A percentile compares a stretch with the other conserved stretches of the same genome.
These are phyloP conservation scores for Canna indica DNA, from an alignment of 176 grass and related monocot genomes.

Conservation along the genomic window DNA sequence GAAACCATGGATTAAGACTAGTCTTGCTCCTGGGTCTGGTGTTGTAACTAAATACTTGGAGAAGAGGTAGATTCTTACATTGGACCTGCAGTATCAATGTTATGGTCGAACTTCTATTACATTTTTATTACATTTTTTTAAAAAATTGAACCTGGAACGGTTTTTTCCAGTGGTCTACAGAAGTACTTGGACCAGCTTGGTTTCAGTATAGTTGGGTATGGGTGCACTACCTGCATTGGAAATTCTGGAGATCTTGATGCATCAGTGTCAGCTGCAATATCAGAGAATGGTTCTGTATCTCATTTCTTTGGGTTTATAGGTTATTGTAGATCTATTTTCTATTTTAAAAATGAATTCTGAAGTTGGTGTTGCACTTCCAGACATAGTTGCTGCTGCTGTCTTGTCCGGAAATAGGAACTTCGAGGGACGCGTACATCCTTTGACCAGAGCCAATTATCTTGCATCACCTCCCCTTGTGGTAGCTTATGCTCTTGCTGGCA, in stretches of 20 bases:
- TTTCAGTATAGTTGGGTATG: slow-evolving; percentile 93
- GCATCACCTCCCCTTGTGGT: slow-evolving; percentile 94
- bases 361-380: slow-evolving; percentile 27
- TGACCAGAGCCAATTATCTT: slow-evolving; percentile 96
- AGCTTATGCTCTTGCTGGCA: slow-evolving; percentile 96
- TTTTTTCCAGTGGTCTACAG: slow-evolving; percentile 64
- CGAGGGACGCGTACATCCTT: slow-evolving; percentile 88
- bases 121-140: slow-evolving; percentile 16
- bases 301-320: slow-evolving; percentile 3
- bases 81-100: too few species aligned
- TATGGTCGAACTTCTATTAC: too few species aligned
- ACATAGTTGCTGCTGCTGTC: slow-evolving; percentile 90
- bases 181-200: slow-evolving; percentile 92
- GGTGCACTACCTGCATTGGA: slow-evolving; percentile 98
- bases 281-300: slow-evolving; percentile 85
- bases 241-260: slow-evolving; percentile 97
- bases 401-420: slow-evolving; percentile 97
- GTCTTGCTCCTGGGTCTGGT: slow-evolving; percentile 94
- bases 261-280: slow-evolving; percentile 60
- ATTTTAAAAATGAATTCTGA: slow-evolving; percentile 18
- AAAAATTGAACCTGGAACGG: slow-evolving; percentile 6
- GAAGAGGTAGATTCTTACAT: slow-evolving; percentile 61
- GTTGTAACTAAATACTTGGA: slow-evolving; percentile 88
- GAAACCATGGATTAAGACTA: slow-evolving; percentile 99
- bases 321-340: slow-evolving; percentile 6